Evolutionary conservation across 768 basidiomycete genomes (phyloP), one percentile per base, ranked within the genome.

Genomic region (Boletus barrowsii): DNA sequence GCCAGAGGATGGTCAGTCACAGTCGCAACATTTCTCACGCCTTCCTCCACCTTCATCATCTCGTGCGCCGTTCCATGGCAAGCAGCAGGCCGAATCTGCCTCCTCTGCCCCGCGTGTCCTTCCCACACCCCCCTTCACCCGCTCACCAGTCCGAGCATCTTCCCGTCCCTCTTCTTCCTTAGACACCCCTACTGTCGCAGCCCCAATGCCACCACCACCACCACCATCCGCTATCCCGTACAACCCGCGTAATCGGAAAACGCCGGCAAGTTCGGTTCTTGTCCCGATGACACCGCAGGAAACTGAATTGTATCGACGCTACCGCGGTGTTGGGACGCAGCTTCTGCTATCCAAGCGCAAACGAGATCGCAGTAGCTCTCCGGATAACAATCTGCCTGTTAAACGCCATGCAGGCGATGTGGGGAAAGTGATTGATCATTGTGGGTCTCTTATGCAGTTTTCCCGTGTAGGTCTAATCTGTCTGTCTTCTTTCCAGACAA

Each of bases 371-470:
- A 72, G 71, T 40, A 63, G 63, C 45, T 71, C 73, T 52, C 60
- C 67, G 60, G 72, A 80, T 32, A 74, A 74, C n/a, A 57, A 63
- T 15, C 76, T 73, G 0, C 75, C 79, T 5, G 57, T 63, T 18
- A 81, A 84, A 61, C 83, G 81, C 59, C 75, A 79, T 42, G 78
- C 77, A 5, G 82, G 86, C n/a, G 88, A 92, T 65, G 83, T 86
- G 2, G 83, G 79, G 1, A 80, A 85, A 44, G 88, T 93, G 36
- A 81, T 88, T 17, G 72, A 87, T 37, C 92, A 93, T 68, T 93
- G 91, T 87, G 63, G 64, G 86, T 80, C n/a, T 49, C 45, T 36
- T 63, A 15, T 44, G 14, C 36, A 47, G 20, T 39, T 51, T 8
- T 10, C 24, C 52, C 5, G 41, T 39, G 15, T 32, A 42, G 42